Evolutionary conservation across 345 rosid species (phyloP), one percentile per base, ranked within the genome.

Genomic region (Eucalyptus polyanthemos): DNA sequence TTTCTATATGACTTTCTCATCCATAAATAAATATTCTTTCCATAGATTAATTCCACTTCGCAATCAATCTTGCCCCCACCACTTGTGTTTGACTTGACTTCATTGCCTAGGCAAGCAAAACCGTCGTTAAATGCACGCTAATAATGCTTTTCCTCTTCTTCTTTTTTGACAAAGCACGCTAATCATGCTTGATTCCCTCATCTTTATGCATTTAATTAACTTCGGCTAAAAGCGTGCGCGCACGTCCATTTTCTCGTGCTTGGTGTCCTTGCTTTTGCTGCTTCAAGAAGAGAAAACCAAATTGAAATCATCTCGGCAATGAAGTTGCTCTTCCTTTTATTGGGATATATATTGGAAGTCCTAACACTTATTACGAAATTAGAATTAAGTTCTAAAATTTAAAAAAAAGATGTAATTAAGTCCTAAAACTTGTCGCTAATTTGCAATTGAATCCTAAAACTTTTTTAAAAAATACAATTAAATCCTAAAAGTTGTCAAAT

Each of bases 371-470:
- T 53, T 19, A 53, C 0, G 0, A 53, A 53, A 19, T 0, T 19
- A 19, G 0, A 53, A 53, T 53, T 53, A 19, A 8, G 0, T 53
- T 19, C 2, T 17, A 53, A 51, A 51, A 1, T 3, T 17, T 3
- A 17, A 17, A 7, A 2, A 3, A 19, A 53, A 53, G 7, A 0
- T 53, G 0, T 19, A 53, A 19, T 53, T 53, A 53, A 53, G 2
- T 53, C 4, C 1, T 53, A 19, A 53, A 53, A 53, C 1, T 53
- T 53, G 2, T 53, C 4, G 4, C 0, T 17, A 53, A 17, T 1
- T 53, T 17, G 2, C 4, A 53, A 53, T 53, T 53, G 9, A 3
- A 0, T 53, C 2, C 2, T 0, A 53, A 53, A 19, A 53, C 2
- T 53, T 53, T 1, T 53, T 53, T 1, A 1, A 53, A 51, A 53